Percentiles rank a stretch among this genome's conserved stretches.
These are phyloP conservation scores for Fraxinus americana DNA, from an alignment of 257 asterid genomes.

Conservation along the genomic window DNA sequence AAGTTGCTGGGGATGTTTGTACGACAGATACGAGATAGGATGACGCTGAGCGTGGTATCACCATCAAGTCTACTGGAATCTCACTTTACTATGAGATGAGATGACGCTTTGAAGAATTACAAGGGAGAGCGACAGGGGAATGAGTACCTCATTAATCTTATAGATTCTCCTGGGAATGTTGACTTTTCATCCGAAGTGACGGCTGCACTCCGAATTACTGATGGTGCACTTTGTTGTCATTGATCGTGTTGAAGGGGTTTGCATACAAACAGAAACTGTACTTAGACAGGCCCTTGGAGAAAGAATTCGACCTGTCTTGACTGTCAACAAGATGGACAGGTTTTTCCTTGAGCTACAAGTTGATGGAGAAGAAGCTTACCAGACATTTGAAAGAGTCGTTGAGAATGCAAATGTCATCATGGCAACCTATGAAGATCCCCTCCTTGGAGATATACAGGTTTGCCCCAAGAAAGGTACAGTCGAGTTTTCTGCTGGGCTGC, in stretches of 20 bases:
- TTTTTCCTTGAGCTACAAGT: too few species aligned
- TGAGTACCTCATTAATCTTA: slow-evolving; percentile 50
- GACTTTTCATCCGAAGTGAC: slow-evolving; percentile 55
- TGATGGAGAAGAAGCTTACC: slow-evolving; percentile 36
- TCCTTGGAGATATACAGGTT: slow-evolving; percentile 22
- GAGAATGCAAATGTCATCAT: slow-evolving; percentile 50
- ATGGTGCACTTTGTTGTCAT: slow-evolving; percentile 52
- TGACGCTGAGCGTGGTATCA: slow-evolving; percentile 55
- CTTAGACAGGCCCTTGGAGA: slow-evolving; percentile 53
- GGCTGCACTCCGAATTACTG: slow-evolving; percentile 55
- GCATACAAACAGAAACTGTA: slow-evolving; percentile 52
- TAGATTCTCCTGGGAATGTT: slow-evolving; percentile 53
- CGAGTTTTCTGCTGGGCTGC: slow-evolving; percentile 51
- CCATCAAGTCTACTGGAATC: slow-evolving; percentile 51
- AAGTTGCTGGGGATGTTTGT: too few species aligned
- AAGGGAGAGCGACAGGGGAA: slow-evolving; percentile 44
- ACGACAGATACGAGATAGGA: slow-evolving; percentile 5
- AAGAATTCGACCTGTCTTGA: slow-evolving; percentile 22
- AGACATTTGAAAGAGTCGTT: slow-evolving; percentile 38
- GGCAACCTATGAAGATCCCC: too few species aligned
- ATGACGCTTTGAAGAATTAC: slow-evolving; percentile 33
- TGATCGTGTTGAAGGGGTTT: slow-evolving; percentile 11
- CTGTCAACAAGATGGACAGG: too few species aligned
- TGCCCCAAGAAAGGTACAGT: slow-evolving; percentile 52
- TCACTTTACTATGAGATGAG: slow-evolving; percentile 48